Evolutionary conservation across 2,329 filamentous ascomycete genomes (phyloP).

Genomic region (Nemania sp.): DNA sequence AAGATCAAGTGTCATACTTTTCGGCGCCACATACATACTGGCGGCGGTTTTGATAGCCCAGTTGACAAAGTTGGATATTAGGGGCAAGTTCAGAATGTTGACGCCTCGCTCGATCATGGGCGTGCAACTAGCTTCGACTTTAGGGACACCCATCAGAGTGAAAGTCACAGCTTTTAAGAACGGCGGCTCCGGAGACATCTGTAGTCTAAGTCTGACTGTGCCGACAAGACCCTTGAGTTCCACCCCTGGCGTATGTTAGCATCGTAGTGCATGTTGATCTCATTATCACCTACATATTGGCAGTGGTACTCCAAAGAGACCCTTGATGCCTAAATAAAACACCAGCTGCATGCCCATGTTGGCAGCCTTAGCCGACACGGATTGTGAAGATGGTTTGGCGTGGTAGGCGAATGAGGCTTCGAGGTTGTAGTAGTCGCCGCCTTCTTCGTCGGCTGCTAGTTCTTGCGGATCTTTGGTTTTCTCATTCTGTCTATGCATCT

Average conservation of each 20-base stretch:
- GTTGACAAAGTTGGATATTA: slow-evolving; percentile 97
- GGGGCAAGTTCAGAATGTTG: slow-evolving; percentile 86
- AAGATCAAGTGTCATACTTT: slow-evolving; percentile 90
- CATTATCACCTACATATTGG: slow-evolving; percentile 65
- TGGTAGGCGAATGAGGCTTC: slow-evolving; percentile 92
- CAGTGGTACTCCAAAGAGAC: slow-evolving; percentile 84
- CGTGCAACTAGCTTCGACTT: slow-evolving; percentile 85
- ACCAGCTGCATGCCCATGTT: slow-evolving; percentile 98
- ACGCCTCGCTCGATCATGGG: slow-evolving; percentile 91
- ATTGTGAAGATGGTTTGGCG: slow-evolving; percentile 72
- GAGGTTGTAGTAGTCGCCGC: slow-evolving; percentile 90
- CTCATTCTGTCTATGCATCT: slow-evolving; percentile 77
- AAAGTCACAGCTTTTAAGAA: slow-evolving; percentile 92
- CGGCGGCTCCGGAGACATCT: slow-evolving; percentile 87
- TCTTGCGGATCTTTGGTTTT: slow-evolving; percentile 85
- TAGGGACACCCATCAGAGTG: slow-evolving; percentile 91
- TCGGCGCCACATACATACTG: slow-evolving; percentile 91
- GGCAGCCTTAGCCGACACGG: slow-evolving; percentile 78
- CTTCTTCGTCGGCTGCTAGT: slow-evolving; percentile 84
- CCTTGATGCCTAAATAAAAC: slow-evolving; percentile 90
- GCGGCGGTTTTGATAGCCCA: slow-evolving; percentile 88
- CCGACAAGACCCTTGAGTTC: slow-evolving; percentile 90
- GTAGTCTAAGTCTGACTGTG: slow-evolving; percentile 79
- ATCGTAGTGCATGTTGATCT: not conserved
- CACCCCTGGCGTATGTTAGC: slow-evolving; percentile 54